phyloP scores from a whole-genome alignment of 805 yeast species.

The Metschnikowia sp. region DNA sequence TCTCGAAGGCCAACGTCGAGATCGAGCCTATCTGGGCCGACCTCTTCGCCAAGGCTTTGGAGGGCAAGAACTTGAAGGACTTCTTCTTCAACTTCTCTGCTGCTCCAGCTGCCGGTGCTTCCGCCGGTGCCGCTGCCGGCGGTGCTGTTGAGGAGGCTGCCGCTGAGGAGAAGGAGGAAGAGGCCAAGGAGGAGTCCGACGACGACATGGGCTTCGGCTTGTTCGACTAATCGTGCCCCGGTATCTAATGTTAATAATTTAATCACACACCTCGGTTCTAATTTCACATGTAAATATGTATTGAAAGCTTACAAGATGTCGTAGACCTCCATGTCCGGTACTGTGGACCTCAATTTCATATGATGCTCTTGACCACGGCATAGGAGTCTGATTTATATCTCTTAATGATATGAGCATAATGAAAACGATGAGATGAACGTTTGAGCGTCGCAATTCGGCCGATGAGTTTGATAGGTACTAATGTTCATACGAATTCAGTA shows the following conservation, averaged over 20 bases:
- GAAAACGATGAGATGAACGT: too few species aligned
- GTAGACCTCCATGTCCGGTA: too few species aligned
- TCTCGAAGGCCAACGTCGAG: conserved; percentile 41
- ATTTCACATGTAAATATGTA: too few species aligned
- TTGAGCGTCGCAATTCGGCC: too few species aligned
- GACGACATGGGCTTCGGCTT: conserved; percentile 92
- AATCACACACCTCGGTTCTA: conserved; percentile 2
- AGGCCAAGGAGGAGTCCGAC: conserved; percentile 62
- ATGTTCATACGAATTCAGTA: too few species aligned
- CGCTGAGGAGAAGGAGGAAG: conserved; percentile 65
- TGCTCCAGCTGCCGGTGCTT: conserved; percentile 74
- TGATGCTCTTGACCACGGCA: too few species aligned
- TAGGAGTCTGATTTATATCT: too few species aligned
- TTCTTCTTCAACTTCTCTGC: conserved; percentile 47
- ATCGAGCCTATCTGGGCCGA: conserved; percentile 47
- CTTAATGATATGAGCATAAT: too few species aligned
- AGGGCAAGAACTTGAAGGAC: conserved; percentile 46
- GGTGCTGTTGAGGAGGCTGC: conserved; percentile 72
- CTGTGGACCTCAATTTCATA: too few species aligned
- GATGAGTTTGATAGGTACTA: too few species aligned
- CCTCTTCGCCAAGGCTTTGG: conserved; percentile 46
- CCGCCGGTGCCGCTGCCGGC: conserved; percentile 67
- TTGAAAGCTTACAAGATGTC: too few species aligned
- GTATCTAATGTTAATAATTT: conserved; percentile 6
- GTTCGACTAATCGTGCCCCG: conserved; percentile 76